Evolutionary conservation across 139 green algal genomes (phyloP), one percentile per base, ranked within the genome.

Genomic region (Trebouxia sp.): DNA sequence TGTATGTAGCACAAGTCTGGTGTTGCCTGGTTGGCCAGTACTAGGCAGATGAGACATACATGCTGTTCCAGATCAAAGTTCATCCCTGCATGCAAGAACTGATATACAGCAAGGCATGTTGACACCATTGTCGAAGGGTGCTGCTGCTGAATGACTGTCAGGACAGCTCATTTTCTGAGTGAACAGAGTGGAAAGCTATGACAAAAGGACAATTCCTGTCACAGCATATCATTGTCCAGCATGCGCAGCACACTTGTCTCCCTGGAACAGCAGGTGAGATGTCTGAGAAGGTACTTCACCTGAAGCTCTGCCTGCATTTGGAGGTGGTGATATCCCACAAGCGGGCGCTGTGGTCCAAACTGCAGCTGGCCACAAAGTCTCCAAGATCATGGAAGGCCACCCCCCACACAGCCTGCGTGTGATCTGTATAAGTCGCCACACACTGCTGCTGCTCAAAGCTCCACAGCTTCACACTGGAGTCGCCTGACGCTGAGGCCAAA

Each of bases 381-480:
- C 92, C 93, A 11, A 80, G 77, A 69, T 94, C 79, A 76, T 97
- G 92, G 78, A 92, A 96, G 45, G 87, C 81, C 42, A 89, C 84
- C 47, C 80, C 76, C 84, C 87, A 88, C 41, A 91, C 87, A n/a
- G 83, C 87, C 65, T 95, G 90, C 70, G 90, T 94, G 88, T 97
- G 92, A 48, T 96, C 92, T 0, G 79, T 87, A 55, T 96, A 90
- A 3, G 94, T 97, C 11, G 91, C 55, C 51, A 89, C 87, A 82
- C 94, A 97, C 42, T 83, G 80, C 85, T 92, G 88, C 83, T 92
- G 84, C 70, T 92, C 87, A 86, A 97, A 96, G 92, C 93, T 91
- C 94, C 94, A 97, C 41, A 97, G 43, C 86, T 92, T 92, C 22
- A 92, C 86, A 30, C 78, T 87, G 24, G 66, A 81, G 43, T 92